These are phyloP conservation scores for Neoboletus magnificus DNA, from an alignment of 768 basidiomycete species.

Conservation along the genomic window DNA sequence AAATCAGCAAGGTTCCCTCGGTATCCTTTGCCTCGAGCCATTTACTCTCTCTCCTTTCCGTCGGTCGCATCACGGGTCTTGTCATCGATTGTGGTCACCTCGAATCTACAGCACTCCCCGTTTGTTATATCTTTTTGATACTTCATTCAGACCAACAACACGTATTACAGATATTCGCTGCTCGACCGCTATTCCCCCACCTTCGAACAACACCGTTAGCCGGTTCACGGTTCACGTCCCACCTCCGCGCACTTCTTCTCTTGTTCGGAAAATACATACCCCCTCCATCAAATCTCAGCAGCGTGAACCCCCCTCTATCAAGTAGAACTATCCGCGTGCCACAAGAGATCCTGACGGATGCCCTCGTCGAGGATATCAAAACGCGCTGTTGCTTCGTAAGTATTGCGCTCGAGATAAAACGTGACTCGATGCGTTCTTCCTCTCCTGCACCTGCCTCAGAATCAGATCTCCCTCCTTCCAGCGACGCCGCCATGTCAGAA, in stretches of 20 bases:
- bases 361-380: slow-evolving; percentile 86
- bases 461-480: slow-evolving; percentile 42
- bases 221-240: slow-evolving; percentile 74
- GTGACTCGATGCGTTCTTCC: slow-evolving; percentile 32
- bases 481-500: slow-evolving; percentile 62
- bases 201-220: slow-evolving; percentile 85
- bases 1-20: slow-evolving; percentile 70
- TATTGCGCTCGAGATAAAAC: slow-evolving; percentile 43
- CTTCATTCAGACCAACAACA: background rate
- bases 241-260: slow-evolving; percentile 76
- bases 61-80: slow-evolving; percentile 88
- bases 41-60: slow-evolving; percentile 78
- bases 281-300: slow-evolving; percentile 67
- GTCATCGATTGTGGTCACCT: slow-evolving; percentile 92
- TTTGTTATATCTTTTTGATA: slow-evolving; percentile 37
- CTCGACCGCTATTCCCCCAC: slow-evolving; percentile 81
- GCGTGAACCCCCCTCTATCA: slow-evolving; percentile 58
- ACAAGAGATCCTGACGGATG: slow-evolving; percentile 72
- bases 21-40: slow-evolving; percentile 92
- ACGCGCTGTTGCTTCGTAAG: slow-evolving; percentile 89
- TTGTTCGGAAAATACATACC: slow-evolving; percentile 85
- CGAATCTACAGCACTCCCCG: slow-evolving; percentile 86
- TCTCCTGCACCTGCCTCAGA: slow-evolving; percentile 34
- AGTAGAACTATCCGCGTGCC: slow-evolving; percentile 69
- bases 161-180: slow-evolving; percentile 74